Evolutionary conservation across 192 early-diverging fungal genomes (phyloP).

Genomic region (Podila verticillata): DNA sequence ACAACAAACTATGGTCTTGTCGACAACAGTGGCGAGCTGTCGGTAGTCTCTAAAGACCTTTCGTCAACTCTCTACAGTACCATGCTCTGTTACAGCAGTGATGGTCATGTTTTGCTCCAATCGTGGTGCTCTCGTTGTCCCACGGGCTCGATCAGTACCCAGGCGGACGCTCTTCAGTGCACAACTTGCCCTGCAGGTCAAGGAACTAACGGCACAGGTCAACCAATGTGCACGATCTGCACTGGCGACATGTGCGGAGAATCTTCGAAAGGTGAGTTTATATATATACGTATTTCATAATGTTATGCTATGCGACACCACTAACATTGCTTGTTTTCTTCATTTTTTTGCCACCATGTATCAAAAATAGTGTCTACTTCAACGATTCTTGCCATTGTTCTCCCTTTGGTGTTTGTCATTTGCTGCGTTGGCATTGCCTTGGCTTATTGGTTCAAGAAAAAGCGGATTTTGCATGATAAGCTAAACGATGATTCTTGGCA

Average conservation of each 20-base stretch:
- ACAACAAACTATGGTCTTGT: neutral
- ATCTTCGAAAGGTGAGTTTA: slow-evolving; percentile 9
- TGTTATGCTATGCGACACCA: neutral
- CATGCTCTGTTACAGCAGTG: slow-evolving; percentile 17
- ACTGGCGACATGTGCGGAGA: slow-evolving; percentile 9
- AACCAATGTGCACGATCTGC: slow-evolving; percentile 17
- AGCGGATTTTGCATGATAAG: slow-evolving; percentile 15
- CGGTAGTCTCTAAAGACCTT: neutral
- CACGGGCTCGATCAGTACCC: slow-evolving; percentile 5
- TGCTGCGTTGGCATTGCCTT: neutral
- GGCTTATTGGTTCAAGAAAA: slow-evolving; percentile 17
- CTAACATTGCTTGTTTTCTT: neutral
- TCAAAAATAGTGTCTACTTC: neutral
- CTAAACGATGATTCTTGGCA: slow-evolving; percentile 52
- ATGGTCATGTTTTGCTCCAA: slow-evolving; percentile 16
- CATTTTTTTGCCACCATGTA: neutral
- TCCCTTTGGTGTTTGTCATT: slow-evolving; percentile 11
- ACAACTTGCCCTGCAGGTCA: slow-evolving; percentile 9
- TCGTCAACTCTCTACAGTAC: neutral
- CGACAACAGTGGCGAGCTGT: neutral
- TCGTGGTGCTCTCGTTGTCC: slow-evolving; percentile 28
- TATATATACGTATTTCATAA: neutral
- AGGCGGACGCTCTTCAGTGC: slow-evolving; percentile 16
- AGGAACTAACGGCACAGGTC: slow-evolving; percentile 21
- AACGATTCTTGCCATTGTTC: slow-evolving; percentile 14